Evolutionary conservation across 768 basidiomycete genomes (phyloP).

Genomic region (Mycena belliarum): DNA sequence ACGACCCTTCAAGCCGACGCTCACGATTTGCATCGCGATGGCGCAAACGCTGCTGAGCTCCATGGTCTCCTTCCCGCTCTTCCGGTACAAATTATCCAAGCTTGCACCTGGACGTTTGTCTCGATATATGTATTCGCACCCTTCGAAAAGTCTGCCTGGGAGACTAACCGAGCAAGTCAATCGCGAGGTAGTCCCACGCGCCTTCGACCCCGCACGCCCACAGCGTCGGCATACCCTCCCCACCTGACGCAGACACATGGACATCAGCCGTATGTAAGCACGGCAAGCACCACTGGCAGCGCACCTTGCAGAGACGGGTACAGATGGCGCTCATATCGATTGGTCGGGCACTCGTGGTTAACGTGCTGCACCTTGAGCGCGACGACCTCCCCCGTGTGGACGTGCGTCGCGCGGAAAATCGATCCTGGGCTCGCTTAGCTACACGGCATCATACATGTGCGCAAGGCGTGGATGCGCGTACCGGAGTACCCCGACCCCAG

Average conservation of each 20-base stretch:
- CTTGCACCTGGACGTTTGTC: too few species aligned
- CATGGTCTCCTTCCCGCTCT: constrained; percentile 56
- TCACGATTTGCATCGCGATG: constrained; percentile 76
- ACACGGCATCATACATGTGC: not conserved
- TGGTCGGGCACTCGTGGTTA: constrained; percentile 76
- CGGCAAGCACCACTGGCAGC: not conserved
- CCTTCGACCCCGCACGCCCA: constrained; percentile 61
- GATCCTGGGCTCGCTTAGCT: constrained; percentile 48
- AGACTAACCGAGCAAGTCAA: constrained; percentile 73
- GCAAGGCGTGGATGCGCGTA: constrained; percentile 30
- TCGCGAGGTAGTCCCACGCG: constrained; percentile 72
- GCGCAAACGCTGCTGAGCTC: constrained; percentile 73
- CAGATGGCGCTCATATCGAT: constrained; percentile 65
- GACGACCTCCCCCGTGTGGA: constrained; percentile 59
- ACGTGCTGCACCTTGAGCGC: constrained; percentile 74
- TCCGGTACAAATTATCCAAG: constrained; percentile 61
- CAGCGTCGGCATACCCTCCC: constrained; percentile 71
- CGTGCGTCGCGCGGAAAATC: constrained; percentile 63
- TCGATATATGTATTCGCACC: too few species aligned
- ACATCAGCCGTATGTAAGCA: not conserved
- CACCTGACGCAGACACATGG: constrained; percentile 34
- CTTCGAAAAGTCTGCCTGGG: too few species aligned
- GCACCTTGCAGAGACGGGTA: constrained; percentile 65
- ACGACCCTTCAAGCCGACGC: constrained; percentile 15
- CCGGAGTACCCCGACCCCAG: constrained; percentile 79